Percentiles rank a stretch among this genome's conserved stretches.
phyloP scores from a whole-genome alignment of 2,329 filamentous ascomycete species.

The Allantophomopsis cytisporea region DNA sequence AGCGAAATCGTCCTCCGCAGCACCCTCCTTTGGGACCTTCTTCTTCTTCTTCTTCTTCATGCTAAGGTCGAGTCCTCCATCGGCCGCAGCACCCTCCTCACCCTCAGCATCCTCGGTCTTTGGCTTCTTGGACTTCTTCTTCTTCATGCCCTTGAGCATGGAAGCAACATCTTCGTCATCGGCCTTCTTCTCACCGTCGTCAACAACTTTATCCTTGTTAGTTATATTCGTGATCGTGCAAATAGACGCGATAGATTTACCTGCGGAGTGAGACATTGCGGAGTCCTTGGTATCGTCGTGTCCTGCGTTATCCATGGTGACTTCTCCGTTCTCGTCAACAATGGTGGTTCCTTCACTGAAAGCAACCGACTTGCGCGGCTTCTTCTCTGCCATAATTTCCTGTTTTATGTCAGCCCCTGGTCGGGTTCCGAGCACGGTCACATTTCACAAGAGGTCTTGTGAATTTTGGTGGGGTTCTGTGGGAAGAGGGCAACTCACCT shows the following conservation, averaged over 20 bases:
- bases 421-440: too few relatives aligned
- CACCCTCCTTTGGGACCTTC: conserved; percentile 18
- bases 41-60: conserved; percentile 23
- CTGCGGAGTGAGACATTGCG: conserved; percentile 62
- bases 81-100: conserved; percentile 28
- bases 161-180: conserved; percentile 47
- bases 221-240: conserved; percentile 24
- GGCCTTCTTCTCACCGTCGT: conserved; percentile 13
- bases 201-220: conserved; percentile 11
- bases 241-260: conserved; percentile 30
- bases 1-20: conserved; percentile 11
- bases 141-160: conserved; percentile 55
- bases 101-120: conserved; percentile 46
- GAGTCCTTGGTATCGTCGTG: conserved; percentile 65
- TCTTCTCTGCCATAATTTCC: conserved; percentile 34
- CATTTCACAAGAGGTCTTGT: too few relatives aligned
- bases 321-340: conserved; percentile 79
- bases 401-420: conserved; percentile 3
- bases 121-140: conserved; percentile 81
- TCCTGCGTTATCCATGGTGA: conserved; percentile 61
- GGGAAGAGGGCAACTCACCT: conserved; percentile 14
- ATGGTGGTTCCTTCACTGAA: conserved; percentile 82
- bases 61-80: conserved; percentile 29
- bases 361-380: conserved; percentile 83
- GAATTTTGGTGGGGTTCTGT: conserved; percentile 2